Conservation (phyloP, 805 yeast species). For the Groenewaldozyma salmanticensis region DNA sequence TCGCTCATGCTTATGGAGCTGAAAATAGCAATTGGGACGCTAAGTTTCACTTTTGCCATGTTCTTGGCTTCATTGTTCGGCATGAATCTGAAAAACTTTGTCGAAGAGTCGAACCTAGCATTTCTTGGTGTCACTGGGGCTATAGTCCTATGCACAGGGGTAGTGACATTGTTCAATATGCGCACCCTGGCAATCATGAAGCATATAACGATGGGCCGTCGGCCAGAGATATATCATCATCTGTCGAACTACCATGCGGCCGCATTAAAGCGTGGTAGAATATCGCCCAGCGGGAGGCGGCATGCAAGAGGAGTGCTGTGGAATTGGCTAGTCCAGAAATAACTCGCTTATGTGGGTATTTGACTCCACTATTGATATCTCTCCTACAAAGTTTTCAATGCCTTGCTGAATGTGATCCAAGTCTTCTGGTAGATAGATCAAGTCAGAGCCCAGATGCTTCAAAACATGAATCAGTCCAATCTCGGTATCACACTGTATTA, state of each 20-base stretch:
- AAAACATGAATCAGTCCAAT: constrained; percentile 47
- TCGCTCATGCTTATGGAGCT: constrained; percentile 80
- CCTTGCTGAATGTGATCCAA: constrained; percentile 8
- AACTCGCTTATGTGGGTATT: too few relatives aligned
- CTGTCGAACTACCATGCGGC: not conserved
- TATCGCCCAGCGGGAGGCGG: too few relatives aligned
- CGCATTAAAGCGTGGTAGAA: not conserved
- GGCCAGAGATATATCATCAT: not conserved
- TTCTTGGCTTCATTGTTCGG: constrained; percentile 86
- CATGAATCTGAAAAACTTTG: constrained; percentile 87
- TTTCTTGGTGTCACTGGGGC: constrained; percentile 43
- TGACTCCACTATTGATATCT: too few relatives aligned
- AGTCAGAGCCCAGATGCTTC: constrained; percentile 38
- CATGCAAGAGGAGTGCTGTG: constrained; percentile 8
- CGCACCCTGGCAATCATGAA: constrained; percentile 52
- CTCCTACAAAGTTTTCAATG: constrained; percentile 10
- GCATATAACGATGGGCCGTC: constrained; percentile 57
- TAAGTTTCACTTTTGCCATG: constrained; percentile 81
- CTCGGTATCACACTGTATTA: constrained; percentile 39
- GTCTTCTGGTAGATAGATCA: constrained; percentile 17
- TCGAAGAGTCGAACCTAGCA: constrained; percentile 73
- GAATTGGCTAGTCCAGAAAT: constrained; percentile 16
- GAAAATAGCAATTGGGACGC: constrained; percentile 70
- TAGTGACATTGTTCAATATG: constrained; percentile 45
- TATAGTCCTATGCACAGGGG: constrained; percentile 28